phyloP scores from a whole-genome alignment of 345 rosid genomes.

The Carallia brachiata region DNA sequence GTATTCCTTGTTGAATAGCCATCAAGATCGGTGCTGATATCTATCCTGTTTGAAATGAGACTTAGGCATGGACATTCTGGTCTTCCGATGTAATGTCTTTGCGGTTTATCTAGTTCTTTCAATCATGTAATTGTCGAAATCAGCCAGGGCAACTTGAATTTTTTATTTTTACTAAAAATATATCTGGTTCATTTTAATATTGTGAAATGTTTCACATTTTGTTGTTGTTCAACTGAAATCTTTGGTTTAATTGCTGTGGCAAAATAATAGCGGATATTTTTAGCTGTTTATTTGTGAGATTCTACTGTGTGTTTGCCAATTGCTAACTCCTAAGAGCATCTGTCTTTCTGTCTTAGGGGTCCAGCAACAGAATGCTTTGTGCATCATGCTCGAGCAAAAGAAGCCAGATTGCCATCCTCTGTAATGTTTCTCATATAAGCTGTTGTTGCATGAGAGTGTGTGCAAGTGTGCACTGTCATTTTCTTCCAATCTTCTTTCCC shows the following conservation, averaged over 20 bases:
- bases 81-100: too few species aligned
- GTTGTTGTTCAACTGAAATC: neutral
- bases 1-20: neutral
- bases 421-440: slow-evolving; percentile 35
- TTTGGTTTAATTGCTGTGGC: neutral
- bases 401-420: slow-evolving; percentile 54
- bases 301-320: neutral
- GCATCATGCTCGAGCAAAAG: slow-evolving; percentile 82
- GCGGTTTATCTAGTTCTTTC: neutral
- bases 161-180: neutral
- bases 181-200: neutral
- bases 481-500: too few species aligned
- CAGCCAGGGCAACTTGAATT: neutral
- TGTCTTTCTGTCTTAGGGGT: slow-evolving; percentile 58
- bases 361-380: slow-evolving; percentile 92
- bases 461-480: too few species aligned
- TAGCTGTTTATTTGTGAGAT: neutral
- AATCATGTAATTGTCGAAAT: neutral
- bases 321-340: neutral
- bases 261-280: neutral
- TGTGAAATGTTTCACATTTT: neutral
- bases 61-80: too few species aligned
- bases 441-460: slow-evolving; percentile 4
- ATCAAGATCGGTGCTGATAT: neutral
- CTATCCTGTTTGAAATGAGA: neutral